Evolutionary conservation across 1,284 basidiomycete genomes (phyloP).

Genomic region (Leccinum variabile): DNA sequence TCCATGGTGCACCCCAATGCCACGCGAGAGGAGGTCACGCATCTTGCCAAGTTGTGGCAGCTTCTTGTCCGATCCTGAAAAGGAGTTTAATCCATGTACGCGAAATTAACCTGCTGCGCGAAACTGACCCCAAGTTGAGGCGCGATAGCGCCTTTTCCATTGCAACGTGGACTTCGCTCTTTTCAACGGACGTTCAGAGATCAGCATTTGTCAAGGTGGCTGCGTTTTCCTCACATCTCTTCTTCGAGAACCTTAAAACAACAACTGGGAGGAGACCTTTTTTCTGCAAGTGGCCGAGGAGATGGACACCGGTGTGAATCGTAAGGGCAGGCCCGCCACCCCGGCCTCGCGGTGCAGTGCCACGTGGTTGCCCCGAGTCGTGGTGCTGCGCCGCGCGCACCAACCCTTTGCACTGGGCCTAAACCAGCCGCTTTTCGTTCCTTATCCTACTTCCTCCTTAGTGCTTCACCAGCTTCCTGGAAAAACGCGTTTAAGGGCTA

Average conservation of each 20-base stretch:
- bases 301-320: constrained; percentile 73
- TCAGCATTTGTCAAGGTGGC: constrained; percentile 87
- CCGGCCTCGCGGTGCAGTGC: constrained; percentile 44
- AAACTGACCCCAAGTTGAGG: constrained; percentile 68
- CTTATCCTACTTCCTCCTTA: constrained; percentile 95
- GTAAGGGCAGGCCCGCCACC: constrained; percentile 58
- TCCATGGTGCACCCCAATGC: constrained; percentile 97
- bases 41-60: constrained; percentile 95
- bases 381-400: constrained; percentile 68
- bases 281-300: constrained; percentile 87
- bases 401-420: constrained; percentile 76
- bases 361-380: constrained; percentile 49
- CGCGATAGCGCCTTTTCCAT: constrained; percentile 91
- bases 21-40: constrained; percentile 87
- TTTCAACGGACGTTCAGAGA: constrained; percentile 85
- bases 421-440: constrained; percentile 93
- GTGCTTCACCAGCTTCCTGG: constrained; percentile 85
- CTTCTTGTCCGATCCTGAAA: constrained; percentile 82
- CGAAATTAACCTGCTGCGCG: constrained; percentile 2
- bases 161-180: constrained; percentile 94
- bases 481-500: background rate
- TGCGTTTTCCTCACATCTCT: constrained; percentile 95
- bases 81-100: constrained; percentile 8
- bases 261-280: constrained; percentile 89
- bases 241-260: constrained; percentile 97